Conservation (phyloP, 495 filamentous ascomycete genomes). For the Aspergillus homomorphus region DNA sequence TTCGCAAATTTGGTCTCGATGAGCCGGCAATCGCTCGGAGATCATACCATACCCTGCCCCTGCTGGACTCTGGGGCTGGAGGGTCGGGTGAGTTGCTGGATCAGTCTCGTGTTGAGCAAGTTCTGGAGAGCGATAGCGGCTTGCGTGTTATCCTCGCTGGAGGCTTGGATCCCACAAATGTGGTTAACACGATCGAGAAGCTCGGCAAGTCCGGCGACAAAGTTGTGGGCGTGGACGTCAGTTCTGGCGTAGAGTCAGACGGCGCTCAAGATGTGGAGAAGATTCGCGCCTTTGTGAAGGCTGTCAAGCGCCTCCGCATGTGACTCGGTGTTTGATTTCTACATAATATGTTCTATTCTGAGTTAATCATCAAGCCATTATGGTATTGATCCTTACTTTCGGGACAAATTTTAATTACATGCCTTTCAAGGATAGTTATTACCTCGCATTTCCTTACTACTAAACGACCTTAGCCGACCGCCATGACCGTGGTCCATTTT, state of each 20-base stretch:
- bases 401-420: no score
- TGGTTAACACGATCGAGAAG: conserved; percentile 56
- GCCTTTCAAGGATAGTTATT: no score
- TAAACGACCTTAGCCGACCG: no score
- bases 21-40: conserved; percentile 66
- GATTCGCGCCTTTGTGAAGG: conserved; percentile 76
- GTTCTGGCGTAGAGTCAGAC: conserved; percentile 84
- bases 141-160: conserved; percentile 77
- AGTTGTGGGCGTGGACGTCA: conserved; percentile 85
- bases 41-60: conserved; percentile 77
- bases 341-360: not conserved
- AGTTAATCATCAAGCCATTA: not conserved
- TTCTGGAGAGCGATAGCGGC: conserved; percentile 59
- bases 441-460: no score
- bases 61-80: conserved; percentile 83
- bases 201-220: conserved; percentile 53
- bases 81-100: conserved; percentile 77
- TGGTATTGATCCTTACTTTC: not conserved
- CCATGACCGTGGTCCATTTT: no score
- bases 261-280: conserved; percentile 78
- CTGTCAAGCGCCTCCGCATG: conserved; percentile 54
- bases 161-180: conserved; percentile 74
- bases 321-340: conserved; percentile 1
- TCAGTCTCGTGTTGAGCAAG: conserved; percentile 56
- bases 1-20: conserved; percentile 72